These are phyloP conservation scores for Thelonectria discophora DNA, from an alignment of 2,329 filamentous ascomycete genomes.

Conservation along the genomic window DNA sequence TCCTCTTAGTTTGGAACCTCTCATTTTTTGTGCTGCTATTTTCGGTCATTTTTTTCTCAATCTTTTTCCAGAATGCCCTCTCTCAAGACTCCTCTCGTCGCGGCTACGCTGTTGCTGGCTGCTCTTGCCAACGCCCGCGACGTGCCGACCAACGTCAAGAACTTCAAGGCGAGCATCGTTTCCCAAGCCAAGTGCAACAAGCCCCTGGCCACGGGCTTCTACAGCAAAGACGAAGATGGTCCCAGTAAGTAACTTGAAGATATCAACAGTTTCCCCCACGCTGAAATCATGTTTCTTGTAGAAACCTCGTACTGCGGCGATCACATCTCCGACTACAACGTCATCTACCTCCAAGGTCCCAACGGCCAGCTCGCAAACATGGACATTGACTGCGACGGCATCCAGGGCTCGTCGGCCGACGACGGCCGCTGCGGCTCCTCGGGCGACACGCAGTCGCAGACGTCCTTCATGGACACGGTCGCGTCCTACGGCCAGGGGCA, in stretches of 20 bases:
- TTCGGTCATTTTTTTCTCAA: background rate
- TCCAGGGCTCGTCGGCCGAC: conserved; percentile 50
- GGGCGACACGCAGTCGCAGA: conserved; percentile 55
- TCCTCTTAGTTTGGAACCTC: background rate
- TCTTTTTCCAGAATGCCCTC: conserved; percentile 25
- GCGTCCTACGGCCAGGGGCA: conserved; percentile 48
- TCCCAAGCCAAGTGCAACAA: conserved; percentile 50
- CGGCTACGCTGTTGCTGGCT: conserved; percentile 35
- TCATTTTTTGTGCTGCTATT: background rate
- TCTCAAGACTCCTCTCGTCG: conserved; percentile 35
- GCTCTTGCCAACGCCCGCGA: conserved; percentile 42
- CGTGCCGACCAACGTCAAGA: conserved; percentile 52
- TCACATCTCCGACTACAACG: conserved; percentile 49
- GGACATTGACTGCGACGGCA: conserved; percentile 68
- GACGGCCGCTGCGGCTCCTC: conserved; percentile 57
- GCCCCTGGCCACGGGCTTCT: conserved; percentile 51
- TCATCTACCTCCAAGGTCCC: conserved; percentile 59
- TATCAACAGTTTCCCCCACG: too few relatives aligned
- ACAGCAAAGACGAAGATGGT: conserved; percentile 49
- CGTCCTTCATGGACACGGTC: conserved; percentile 56
- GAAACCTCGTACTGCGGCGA: conserved; percentile 59
- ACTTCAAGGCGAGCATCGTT: conserved; percentile 53
- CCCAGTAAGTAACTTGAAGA: conserved; percentile 44
- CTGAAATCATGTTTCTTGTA: too few relatives aligned
- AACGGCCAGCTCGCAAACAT: conserved; percentile 59